Percentiles rank a stretch among this genome's conserved stretches.
Conservation (phyloP, 352 stramenopile genomes). For the Pythium sukuiense region DNA sequence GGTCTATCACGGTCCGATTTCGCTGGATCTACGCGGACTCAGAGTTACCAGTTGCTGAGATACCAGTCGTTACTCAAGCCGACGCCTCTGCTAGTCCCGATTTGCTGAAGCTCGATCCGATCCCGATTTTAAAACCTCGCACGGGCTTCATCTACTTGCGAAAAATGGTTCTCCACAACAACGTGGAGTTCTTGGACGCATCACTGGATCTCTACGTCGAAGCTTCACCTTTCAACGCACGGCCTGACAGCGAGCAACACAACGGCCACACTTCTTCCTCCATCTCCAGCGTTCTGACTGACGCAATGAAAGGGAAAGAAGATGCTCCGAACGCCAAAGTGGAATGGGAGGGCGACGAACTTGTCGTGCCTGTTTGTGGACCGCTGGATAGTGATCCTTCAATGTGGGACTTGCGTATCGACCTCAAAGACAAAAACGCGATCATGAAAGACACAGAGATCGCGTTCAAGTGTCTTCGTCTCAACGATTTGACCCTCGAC, state of each 20-base stretch:
- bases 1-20: constrained; percentile 39
- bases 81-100: neutral
- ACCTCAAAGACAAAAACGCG: constrained; percentile 51
- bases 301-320: constrained; percentile 31
- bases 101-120: neutral
- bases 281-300: constrained; percentile 29
- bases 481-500: constrained; percentile 11
- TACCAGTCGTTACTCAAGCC: neutral
- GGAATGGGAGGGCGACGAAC: constrained; percentile 32
- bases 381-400: neutral
- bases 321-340: constrained; percentile 11
- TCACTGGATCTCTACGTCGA: constrained; percentile 44
- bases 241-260: neutral
- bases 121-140: constrained; percentile 4
- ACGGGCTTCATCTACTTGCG: constrained; percentile 30
- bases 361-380: constrained; percentile 30
- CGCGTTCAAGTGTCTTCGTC: constrained; percentile 18
- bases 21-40: constrained; percentile 38
- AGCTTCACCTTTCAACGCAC: constrained; percentile 9
- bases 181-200: constrained; percentile 26
- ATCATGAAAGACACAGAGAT: constrained; percentile 41
- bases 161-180: constrained; percentile 30
- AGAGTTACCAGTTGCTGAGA: constrained; percentile 24
- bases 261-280: constrained; percentile 1
- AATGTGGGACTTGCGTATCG: constrained; percentile 18